These are phyloP conservation scores for Wickerhamiella brachini DNA, from an alignment of 805 yeast species.

Conservation along the genomic window DNA sequence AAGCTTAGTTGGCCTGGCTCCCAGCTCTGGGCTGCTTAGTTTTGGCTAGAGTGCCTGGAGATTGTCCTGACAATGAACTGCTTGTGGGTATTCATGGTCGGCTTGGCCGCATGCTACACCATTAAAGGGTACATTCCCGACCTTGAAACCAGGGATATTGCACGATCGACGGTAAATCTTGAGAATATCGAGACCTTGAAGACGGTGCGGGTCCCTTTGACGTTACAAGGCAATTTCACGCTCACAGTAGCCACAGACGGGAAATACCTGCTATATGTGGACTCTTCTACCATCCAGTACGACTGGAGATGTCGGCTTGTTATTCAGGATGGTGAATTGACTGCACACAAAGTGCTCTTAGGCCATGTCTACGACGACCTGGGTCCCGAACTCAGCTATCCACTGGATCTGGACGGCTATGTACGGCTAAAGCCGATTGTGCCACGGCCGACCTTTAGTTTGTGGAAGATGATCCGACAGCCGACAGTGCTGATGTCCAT, in stretches of 20 bases:
- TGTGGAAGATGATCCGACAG: constrained; percentile 21
- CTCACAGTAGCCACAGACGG: constrained; percentile 7
- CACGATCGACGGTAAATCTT: neutral
- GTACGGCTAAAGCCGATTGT: constrained; percentile 11
- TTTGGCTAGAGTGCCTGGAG: no score
- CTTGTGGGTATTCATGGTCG: neutral
- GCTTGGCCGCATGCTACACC: neutral
- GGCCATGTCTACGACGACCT: constrained; percentile 20
- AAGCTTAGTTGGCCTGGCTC: no score
- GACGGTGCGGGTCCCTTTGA: constrained; percentile 4
- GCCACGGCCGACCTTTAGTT: constrained; percentile 19
- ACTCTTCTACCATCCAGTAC: constrained; percentile 10
- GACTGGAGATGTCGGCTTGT: constrained; percentile 9
- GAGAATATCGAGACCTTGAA: constrained; percentile 4
- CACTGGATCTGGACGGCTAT: constrained; percentile 18
- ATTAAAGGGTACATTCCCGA: constrained; percentile 2
- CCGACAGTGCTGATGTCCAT: constrained; percentile 26
- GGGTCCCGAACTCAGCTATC: constrained; percentile 23
- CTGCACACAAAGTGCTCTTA: constrained; percentile 16
- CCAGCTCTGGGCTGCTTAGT: no score
- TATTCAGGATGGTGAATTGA: constrained; percentile 16
- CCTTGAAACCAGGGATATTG: neutral
- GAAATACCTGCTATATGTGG: constrained; percentile 11
- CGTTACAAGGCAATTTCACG: constrained; percentile 11
- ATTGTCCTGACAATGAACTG: neutral